Evolutionary conservation across 148 eudicot species (phyloP).

Genomic region (Diospyros lotus): DNA sequence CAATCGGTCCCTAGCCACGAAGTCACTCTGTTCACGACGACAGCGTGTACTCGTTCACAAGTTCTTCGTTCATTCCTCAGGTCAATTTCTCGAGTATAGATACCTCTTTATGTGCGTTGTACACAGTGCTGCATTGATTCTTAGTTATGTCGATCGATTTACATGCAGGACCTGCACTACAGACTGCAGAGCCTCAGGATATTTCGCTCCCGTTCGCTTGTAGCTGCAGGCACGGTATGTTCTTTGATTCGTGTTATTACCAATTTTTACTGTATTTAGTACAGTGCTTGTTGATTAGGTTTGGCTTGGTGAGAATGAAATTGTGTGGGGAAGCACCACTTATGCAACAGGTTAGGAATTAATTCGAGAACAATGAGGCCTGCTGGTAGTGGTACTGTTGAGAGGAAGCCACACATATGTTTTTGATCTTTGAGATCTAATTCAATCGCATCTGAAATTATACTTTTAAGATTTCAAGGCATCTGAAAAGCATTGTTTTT

Average conservation of each 20-base stretch:
- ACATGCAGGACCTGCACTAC: slow-evolving; percentile 64
- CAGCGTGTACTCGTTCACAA: slow-evolving; percentile 69
- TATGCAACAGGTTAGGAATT: neutral
- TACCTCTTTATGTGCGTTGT: neutral
- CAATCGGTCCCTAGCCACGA: slow-evolving; percentile 48
- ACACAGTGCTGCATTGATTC: neutral
- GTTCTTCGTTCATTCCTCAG: slow-evolving; percentile 73
- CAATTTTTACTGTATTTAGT: neutral
- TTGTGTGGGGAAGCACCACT: neutral
- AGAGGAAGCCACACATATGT: too few species aligned
- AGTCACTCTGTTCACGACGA: slow-evolving; percentile 70
- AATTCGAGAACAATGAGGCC: neutral
- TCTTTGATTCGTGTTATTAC: slow-evolving; percentile 12
- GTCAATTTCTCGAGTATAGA: slow-evolving; percentile 19
- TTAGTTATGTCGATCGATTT: neutral
- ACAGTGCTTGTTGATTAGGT: neutral
- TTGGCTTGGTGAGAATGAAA: neutral
- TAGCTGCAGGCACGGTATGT: slow-evolving; percentile 82
- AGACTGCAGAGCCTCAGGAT: slow-evolving; percentile 84
- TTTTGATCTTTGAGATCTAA: too few species aligned
- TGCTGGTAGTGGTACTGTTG: too few species aligned
- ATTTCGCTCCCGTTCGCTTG: slow-evolving; percentile 76
- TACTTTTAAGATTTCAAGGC: neutral
- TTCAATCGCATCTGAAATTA: too few species aligned
- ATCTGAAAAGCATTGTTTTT: neutral